Evolutionary conservation across 1,284 basidiomycete genomes (phyloP).

Genomic region (Cryptococcus depauperatus): DNA sequence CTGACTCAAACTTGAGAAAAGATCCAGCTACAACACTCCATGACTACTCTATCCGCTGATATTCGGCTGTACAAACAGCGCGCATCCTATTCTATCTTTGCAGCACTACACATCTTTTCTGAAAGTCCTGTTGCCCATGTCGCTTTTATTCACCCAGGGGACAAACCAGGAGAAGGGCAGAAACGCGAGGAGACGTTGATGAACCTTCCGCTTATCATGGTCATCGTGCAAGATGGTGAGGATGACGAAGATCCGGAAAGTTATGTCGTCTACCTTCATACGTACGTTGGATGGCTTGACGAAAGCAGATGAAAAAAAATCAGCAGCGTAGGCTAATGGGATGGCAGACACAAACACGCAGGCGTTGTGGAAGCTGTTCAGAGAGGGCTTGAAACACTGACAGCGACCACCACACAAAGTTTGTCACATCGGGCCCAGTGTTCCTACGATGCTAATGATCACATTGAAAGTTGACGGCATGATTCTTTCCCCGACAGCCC

Average conservation of each 20-base stretch:
- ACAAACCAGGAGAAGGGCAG: conserved; percentile 6
- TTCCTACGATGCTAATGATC: neutral
- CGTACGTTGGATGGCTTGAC: no score
- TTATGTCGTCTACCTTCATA: conserved; percentile 17
- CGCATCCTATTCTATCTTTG: conserved; percentile 15
- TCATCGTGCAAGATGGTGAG: conserved; percentile 7
- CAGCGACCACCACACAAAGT: conserved; percentile 18
- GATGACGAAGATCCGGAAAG: conserved; percentile 12
- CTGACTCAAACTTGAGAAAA: no score
- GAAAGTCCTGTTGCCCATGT: conserved; percentile 14
- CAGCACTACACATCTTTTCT: conserved; percentile 14
- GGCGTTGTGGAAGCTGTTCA: conserved; percentile 17
- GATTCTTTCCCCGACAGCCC: conserved; percentile 19
- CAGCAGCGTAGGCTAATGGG: no score
- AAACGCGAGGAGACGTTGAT: conserved; percentile 16
- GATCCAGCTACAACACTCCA: no score
- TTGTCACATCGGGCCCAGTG: neutral
- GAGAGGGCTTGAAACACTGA: conserved; percentile 11
- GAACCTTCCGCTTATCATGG: conserved; percentile 19
- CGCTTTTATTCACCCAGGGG: conserved; percentile 21
- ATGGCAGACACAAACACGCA: conserved; percentile 15
- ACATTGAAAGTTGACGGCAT: conserved; percentile 18
- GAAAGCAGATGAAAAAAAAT: no score
- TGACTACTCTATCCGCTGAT: conserved; percentile 4
- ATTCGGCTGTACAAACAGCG: conserved; percentile 16